Conservation (phyloP, 1,284 basidiomycete genomes). For the Trichosporon asahii region DNA sequence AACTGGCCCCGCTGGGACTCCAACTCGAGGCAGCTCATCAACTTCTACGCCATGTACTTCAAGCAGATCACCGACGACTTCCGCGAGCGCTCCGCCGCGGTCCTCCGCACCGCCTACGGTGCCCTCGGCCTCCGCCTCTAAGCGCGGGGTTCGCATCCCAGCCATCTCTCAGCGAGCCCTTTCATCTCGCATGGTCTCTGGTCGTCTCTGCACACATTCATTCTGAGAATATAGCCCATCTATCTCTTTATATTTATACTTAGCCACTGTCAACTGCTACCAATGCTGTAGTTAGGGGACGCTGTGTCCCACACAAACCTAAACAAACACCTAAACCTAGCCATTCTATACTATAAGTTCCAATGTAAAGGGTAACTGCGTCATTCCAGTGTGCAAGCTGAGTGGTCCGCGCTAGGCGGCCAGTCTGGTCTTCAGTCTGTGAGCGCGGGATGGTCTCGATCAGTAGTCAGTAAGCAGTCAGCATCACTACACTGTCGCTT, state of each 20-base stretch:
- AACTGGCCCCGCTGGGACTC: conserved; percentile 19
- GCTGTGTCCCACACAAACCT: neutral
- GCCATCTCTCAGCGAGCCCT: neutral
- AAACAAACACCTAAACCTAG: neutral
- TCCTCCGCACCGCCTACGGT: neutral
- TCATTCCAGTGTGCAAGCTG: too few relatives aligned
- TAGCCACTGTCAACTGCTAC: neutral
- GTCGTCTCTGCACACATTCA: neutral
- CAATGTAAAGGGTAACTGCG: neutral
- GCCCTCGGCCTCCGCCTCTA: conserved; percentile 3
- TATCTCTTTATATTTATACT: neutral
- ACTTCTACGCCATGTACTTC: conserved; percentile 17
- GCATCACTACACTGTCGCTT: too few relatives aligned
- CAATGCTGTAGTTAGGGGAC: neutral
- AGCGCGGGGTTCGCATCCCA: neutral
- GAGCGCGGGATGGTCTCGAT: too few relatives aligned
- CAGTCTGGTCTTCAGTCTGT: too few relatives aligned
- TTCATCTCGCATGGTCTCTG: neutral
- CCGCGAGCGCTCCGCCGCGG: neutral
- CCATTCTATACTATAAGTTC: neutral
- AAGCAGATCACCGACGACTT: conserved; percentile 16
- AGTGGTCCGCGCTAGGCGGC: too few relatives aligned
- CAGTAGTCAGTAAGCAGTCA: too few relatives aligned
- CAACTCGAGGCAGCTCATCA: conserved; percentile 8
- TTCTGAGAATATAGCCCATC: neutral